Evolutionary conservation across 257 asterid species (phyloP), one percentile per base, ranked within the genome.

Genomic region (Nicotiana otophora): DNA sequence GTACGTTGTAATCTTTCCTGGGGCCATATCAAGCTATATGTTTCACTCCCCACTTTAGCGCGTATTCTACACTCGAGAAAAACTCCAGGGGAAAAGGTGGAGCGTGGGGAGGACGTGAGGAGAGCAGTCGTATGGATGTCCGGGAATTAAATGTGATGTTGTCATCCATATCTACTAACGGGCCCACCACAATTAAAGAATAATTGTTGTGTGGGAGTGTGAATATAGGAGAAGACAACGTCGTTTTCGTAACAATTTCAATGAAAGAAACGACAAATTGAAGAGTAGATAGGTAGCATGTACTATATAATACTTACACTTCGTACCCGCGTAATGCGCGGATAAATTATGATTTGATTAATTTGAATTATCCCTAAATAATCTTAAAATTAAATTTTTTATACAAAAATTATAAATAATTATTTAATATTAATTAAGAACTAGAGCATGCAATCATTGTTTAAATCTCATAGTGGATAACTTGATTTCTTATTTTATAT

Each of bases 1-100:
- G 83, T 77, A 84, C 89, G 81, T 81, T n/a, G 1, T 66, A 83
- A 80, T 70, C 46, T 55, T 68, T 77, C 42, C 28, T 33, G 39
- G 75, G 74, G 86, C 46, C 66, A 51, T 12, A 19, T 46, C 11
- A 28, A 4, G 16, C 1, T 26, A 4, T 9, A 23, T 8, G 20
- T 58, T 23, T 55, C 68, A 76, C 82, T 7, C 68, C 1, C 31
- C 16, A 0, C 12, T 1, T 7, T 0, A 3, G 48, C 30, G 60
- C 69, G 68, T 77, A 61, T 12, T 14, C 0, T 6, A 1, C 55
- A 63, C 0, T 48, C 67, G 39, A 36, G 42, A 30, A 4, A 4
- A 36, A 17, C 11, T 1, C 16, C 28, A 9, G 64, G 63, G 3
- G 5, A 72, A 15, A 30, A 1, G 2, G 5, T 1, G 66, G 81